Conservation (phyloP, 805 yeast species). For the Candida khao-thaluensis region DNA sequence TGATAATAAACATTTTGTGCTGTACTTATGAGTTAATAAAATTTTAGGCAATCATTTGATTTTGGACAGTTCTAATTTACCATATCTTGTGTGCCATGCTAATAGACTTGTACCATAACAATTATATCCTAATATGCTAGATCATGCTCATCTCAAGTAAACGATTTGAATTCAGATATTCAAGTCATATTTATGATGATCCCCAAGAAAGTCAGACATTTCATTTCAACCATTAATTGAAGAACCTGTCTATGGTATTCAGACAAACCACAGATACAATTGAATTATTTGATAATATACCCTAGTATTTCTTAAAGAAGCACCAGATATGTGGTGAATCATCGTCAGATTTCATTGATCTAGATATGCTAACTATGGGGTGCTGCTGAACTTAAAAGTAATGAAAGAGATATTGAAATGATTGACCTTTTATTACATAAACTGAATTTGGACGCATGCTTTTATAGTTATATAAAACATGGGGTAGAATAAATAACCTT, state of each 20-base stretch:
- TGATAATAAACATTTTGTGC: conserved; percentile 55
- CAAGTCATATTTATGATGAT: conserved; percentile 33
- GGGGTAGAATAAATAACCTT: too few species aligned
- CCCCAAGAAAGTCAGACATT: conserved; percentile 30
- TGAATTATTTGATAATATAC: conserved; percentile 74
- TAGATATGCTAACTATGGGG: conserved; percentile 17
- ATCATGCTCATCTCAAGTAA: conserved; percentile 60
- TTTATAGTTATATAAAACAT: too few species aligned
- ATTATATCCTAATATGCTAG: conserved; percentile 61
- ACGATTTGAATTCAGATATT: conserved; percentile 54
- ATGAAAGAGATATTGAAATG: conserved; percentile 28
- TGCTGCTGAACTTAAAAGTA: conserved; percentile 12
- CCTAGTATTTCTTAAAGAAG: conserved; percentile 55
- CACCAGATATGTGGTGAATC: conserved; percentile 28
- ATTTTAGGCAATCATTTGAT: too few species aligned
- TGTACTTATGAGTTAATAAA: conserved; percentile 61
- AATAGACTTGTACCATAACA: conserved; percentile 67
- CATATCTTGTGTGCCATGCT: conserved; percentile 67
- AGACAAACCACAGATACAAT: conserved; percentile 78
- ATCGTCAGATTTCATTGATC: conserved; percentile 24
- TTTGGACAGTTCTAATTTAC: conserved; percentile 66
- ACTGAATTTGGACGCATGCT: conserved; percentile 33
- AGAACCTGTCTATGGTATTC: conserved; percentile 55
- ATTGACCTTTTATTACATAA: conserved; percentile 28
- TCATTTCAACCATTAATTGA: conserved; percentile 22